Base-by-base conservation (phyloP, 2,329 filamentous ascomycete species). In the Coniochaeta sp. region DNA sequence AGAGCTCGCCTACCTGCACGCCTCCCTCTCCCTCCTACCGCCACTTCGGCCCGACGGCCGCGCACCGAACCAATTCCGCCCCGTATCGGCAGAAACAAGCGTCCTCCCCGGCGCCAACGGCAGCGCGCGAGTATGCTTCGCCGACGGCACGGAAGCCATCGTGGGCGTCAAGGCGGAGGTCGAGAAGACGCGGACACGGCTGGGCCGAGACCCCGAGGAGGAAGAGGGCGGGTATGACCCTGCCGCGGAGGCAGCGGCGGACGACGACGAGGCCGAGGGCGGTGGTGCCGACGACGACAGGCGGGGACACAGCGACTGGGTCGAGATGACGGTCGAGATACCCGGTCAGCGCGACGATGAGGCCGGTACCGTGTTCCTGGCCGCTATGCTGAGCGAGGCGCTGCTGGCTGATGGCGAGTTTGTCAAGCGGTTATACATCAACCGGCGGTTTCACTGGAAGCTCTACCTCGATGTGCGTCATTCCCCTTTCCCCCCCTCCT, bases 81-180 rank as follows among this genome's bases (percentile, higher is more conserved):
- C 93, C 0, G 79, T 99, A 61, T 86, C 89, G 19, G 95, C 95
- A 62, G 95, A 99, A 78, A 92, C 90, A 59, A 90, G 91, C 61
- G 90, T 98, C 60, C 82, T 99, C 0, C 93, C 95, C 0, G 87
- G 88, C 55, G 89, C 93, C 17, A 96, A 98, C 70, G 95, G 95
- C 63, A 96, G 90, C 74, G 93, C 95, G 62, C 86, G 96, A 36
- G 89, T 99, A 55, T 96, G 93, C 66, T 96, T 98, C 72, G 87
- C 92, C 3, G 95, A 99, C 73, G 95, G 95, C 58, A 96, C 92
- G 1, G 95, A 99, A 75, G 95, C 95, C 7, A 89, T 99, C 63
- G 95, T 97, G 6, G 95, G 95, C 54, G 88, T 97, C 63, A 99
- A 98, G 77, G 92, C 91, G 0, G 93, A 98, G 76, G 90, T 98